Evolutionary conservation across 257 asterid genomes (phyloP), one percentile per base, ranked within the genome.

Genomic region (Przewalskia tangutica): DNA sequence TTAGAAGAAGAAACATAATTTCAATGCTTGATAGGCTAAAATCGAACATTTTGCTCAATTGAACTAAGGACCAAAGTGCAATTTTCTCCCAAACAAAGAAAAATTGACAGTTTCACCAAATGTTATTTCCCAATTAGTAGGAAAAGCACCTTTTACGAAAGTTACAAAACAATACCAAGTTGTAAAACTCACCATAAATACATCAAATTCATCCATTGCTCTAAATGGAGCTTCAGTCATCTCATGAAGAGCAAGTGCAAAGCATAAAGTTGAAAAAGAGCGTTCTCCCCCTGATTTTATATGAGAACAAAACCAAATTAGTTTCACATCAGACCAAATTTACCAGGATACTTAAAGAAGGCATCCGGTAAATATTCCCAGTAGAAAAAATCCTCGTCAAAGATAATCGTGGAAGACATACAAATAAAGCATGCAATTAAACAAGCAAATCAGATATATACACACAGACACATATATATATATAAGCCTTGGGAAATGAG

Each of bases 151-250:
- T 32, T 73, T 7, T 23, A 50, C 48, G 44, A 20, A 73, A 0
- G 79, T 71, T 46, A 23, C n/a, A 40, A 48, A 46, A 23, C 9
- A 51, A 83, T 65, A 60, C 23, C 36, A 71, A 80, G 71, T 27
- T 4, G 84, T 40, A 81, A 53, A 17, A 76, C 90, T 81, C 81
- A 95, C 99, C 99, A 96, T 94, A 85, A 92, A 96, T 51, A 96
- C 97, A 86, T 96, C 98, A 86, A 96, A 96, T 88, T 94, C 99
- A 83, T 96, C 99, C 99, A 96, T 96, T 66, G 98, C 99, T 38
- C 99, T 97, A 85, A 96, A 96, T 54, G 99, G 97, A 23, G 99
- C 92, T 90, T 96, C 99, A 55, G 97, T 93, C 99, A 96, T 96
- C 91, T 93, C 97, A 85, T 94, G 99, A 83, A 96, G 98, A 63